Percentiles rank a stretch among this genome's conserved stretches.
Conservation (phyloP, 306 rosid species). For the Malus sylvestris region DNA sequence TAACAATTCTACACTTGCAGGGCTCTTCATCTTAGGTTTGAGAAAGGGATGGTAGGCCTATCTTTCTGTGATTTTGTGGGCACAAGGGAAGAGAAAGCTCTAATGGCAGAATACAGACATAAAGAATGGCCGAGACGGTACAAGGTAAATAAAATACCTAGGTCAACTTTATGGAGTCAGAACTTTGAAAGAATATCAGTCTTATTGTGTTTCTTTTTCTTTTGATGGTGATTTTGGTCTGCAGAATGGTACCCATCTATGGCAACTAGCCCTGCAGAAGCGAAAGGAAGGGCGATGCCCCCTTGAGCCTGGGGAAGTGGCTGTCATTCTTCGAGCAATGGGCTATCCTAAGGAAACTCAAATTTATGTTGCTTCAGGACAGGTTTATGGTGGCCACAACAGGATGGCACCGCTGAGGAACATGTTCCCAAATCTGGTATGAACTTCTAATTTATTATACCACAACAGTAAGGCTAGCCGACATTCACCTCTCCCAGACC, state of each 20-base stretch:
- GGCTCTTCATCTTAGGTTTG: slow-evolving; percentile 99
- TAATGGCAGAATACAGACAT: slow-evolving; percentile 87
- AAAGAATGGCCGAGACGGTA: slow-evolving; percentile 99
- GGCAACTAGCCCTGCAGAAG: slow-evolving; percentile 98
- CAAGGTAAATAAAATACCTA: slow-evolving; percentile 50
- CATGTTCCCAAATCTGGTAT: slow-evolving; percentile 93
- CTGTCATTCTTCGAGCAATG: slow-evolving; percentile 96
- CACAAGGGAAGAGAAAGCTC: slow-evolving; percentile 89
- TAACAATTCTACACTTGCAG: slow-evolving; percentile 46
- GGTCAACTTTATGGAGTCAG: slow-evolving; percentile 1
- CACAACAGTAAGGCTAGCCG: too few relatives aligned
- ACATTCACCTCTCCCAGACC: too few relatives aligned
- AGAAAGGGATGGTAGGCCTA: slow-evolving; percentile 98
- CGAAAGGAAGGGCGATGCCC: slow-evolving; percentile 99
- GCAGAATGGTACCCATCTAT: slow-evolving; percentile 99
- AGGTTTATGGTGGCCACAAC: slow-evolving; percentile 98
- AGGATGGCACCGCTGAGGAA: slow-evolving; percentile 95
- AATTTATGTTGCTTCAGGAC: slow-evolving; percentile 98
- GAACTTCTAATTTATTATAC: background rate
- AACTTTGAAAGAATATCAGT: slow-evolving; percentile 11
- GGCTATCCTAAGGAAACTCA: slow-evolving; percentile 97
- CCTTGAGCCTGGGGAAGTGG: slow-evolving; percentile 98
- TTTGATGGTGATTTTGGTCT: slow-evolving; percentile 21
- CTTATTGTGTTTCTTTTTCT: background rate
- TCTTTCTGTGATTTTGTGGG: slow-evolving; percentile 99